Conservation (phyloP, 1,284 basidiomycete genomes). For the Sanghuangporus weigelae region DNA sequence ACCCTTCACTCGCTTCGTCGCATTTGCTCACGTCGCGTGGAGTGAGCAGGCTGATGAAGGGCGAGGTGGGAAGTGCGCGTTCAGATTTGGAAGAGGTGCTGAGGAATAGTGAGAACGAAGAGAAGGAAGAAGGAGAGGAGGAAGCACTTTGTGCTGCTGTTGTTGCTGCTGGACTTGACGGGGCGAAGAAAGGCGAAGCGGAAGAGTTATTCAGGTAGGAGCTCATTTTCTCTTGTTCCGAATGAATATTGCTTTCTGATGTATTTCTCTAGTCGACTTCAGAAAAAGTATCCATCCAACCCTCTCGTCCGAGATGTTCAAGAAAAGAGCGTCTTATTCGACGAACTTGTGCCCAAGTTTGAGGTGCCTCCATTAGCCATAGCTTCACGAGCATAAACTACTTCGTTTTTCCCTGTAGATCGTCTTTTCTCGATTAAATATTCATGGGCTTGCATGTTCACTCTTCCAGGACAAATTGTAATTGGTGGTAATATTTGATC, state of each 20-base stretch:
- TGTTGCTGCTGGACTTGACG: conserved; percentile 61
- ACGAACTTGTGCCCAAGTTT: conserved; percentile 66
- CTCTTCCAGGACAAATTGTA: no score
- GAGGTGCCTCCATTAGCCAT: conserved; percentile 48
- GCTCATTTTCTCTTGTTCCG: conserved; percentile 17
- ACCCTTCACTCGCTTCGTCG: conserved; percentile 74
- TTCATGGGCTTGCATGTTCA: no score
- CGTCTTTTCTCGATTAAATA: no score
- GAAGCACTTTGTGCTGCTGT: conserved; percentile 69
- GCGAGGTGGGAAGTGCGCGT: conserved; percentile 77
- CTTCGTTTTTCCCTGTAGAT: no score
- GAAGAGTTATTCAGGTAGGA: conserved; percentile 67
- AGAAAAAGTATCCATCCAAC: conserved; percentile 54
- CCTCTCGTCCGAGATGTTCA: conserved; percentile 62
- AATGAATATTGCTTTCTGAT: conserved; percentile 11
- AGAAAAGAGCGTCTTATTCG: conserved; percentile 62
- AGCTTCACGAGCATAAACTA: not conserved
- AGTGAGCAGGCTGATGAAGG: conserved; percentile 76
- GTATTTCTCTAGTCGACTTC: conserved; percentile 44
- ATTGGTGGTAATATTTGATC: no score
- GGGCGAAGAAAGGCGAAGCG: conserved; percentile 51
- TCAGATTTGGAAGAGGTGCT: conserved; percentile 82
- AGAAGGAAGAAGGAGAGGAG: conserved; percentile 47
- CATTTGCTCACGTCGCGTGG: conserved; percentile 79
- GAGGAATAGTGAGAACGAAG: conserved; percentile 36